These are phyloP conservation scores for Pseudocercospora pini-densiflorae DNA, from an alignment of 2,329 filamentous ascomycete species.

Conservation along the genomic window DNA sequence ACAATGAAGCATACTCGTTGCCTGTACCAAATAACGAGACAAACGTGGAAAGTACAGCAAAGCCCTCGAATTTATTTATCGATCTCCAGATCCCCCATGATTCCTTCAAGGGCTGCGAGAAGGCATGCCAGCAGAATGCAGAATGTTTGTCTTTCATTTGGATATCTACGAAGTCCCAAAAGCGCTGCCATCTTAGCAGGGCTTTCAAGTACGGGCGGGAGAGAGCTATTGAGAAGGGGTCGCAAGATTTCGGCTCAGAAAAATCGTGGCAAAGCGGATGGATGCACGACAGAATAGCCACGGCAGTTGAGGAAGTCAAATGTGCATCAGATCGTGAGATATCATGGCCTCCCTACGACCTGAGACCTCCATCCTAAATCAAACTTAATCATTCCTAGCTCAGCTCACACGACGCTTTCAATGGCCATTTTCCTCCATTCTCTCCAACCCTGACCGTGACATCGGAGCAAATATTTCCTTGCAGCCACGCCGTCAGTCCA, in stretches of 20 bases:
- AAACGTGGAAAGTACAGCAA: not conserved
- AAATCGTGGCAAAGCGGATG: slow-evolving; percentile 21
- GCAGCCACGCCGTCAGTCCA: slow-evolving; percentile 6
- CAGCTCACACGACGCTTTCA: too few species aligned
- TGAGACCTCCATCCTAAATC: too few species aligned
- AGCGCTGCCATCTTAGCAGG: slow-evolving; percentile 28
- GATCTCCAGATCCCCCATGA: not conserved
- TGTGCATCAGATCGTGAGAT: too few species aligned
- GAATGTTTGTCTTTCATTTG: not conserved
- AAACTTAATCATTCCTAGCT: too few species aligned
- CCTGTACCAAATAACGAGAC: not conserved
- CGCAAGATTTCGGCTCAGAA: not conserved
- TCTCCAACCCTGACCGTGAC: not conserved
- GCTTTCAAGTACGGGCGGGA: slow-evolving; percentile 26
- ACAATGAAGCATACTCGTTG: slow-evolving; percentile 26
- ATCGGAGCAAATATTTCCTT: slow-evolving; percentile 1
- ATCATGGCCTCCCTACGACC: too few species aligned
- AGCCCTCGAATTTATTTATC: not conserved
- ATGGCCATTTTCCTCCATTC: not conserved
- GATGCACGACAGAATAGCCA: slow-evolving; percentile 17
- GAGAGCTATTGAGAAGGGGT: slow-evolving; percentile 14
- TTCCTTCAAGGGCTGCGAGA: not conserved
- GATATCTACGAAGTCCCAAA: not conserved
- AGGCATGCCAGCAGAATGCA: not conserved
- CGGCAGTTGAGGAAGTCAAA: too few species aligned